Base-by-base conservation (phyloP, 306 rosid species). In the Begonia peltatifolia region DNA sequence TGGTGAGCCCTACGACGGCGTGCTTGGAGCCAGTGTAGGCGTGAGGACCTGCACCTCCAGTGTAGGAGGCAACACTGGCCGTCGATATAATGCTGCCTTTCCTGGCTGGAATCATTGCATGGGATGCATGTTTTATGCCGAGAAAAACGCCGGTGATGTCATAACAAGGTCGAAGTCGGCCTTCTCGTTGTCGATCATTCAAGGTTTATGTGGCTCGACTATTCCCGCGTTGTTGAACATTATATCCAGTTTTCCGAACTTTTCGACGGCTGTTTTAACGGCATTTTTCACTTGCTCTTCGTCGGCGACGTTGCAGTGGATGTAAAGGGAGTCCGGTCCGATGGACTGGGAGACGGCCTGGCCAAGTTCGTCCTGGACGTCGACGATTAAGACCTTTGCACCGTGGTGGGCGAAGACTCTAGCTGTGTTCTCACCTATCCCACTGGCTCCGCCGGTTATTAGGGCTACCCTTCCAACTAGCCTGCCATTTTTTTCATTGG, bases 171-270 rank as follows among this genome's bases (percentile, higher is more conserved):
- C 94, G 7, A 84, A 25, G 35, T 25, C 35, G 35, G 6, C 35
- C 35, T 25, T 25, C 35, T 25, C 35, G 35, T 25, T 3, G 35
- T 87, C 87, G 0, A 79, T 65, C 44, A 83, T 81, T 14, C 81
- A 68, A 0, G 64, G 0, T 38, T 76, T 66, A 78, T 61, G 64
- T 13, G 68, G 60, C 42, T 76, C 92, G 0, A 3, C 69, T 50
- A 72, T 76, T 60, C 95, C 95, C 0, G 89, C 94, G 11, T 84
- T 84, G 87, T 84, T 84, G 83, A 84, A 74, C 93, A 89, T 82
- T 41, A 84, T 74, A 75, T 84, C 97, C 5, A 89, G 68, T 41
- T 82, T 84, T 13, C 93, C 93, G 2, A 65, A 68, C 0, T 71
- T 47, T 44, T 50, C 8, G 0, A 82, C 42, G 6, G 85, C 59